phyloP scores from a whole-genome alignment of 768 basidiomycete genomes.

The Hygrocybe punicea region DNA sequence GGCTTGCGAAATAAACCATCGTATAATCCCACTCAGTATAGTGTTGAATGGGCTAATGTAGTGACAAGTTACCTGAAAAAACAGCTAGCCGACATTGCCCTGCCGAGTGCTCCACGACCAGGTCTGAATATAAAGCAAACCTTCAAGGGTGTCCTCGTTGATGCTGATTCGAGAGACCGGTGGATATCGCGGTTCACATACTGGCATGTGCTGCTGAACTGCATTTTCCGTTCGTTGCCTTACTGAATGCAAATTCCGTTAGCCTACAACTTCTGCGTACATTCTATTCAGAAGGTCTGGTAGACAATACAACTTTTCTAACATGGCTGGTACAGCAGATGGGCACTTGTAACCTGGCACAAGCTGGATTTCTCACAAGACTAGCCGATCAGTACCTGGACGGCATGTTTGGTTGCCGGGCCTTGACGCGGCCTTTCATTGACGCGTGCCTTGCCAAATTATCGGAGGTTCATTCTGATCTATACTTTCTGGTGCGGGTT shows the following conservation, averaged over 20 bases:
- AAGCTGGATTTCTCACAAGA: slow-evolving; percentile 70
- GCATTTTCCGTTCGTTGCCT: neutral
- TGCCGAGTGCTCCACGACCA: slow-evolving; percentile 74
- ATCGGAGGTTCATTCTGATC: slow-evolving; percentile 48
- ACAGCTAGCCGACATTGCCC: slow-evolving; percentile 70
- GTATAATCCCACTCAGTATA: slow-evolving; percentile 82
- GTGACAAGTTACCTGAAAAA: slow-evolving; percentile 82
- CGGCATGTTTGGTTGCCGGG: slow-evolving; percentile 62
- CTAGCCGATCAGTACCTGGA: slow-evolving; percentile 79
- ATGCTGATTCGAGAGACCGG: slow-evolving; percentile 61
- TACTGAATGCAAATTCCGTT: neutral
- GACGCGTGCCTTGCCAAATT: slow-evolving; percentile 69
- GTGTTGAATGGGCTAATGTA: slow-evolving; percentile 79
- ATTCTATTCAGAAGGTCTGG: slow-evolving; percentile 77
- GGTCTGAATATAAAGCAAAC: slow-evolving; percentile 79
- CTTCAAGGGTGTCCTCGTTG: slow-evolving; percentile 77
- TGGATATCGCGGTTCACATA: slow-evolving; percentile 82
- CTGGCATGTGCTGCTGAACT: slow-evolving; percentile 45
- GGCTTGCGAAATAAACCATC: slow-evolving; percentile 72
- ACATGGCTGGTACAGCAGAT: slow-evolving; percentile 78
- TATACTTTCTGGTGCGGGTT: neutral
- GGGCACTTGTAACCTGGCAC: slow-evolving; percentile 73
- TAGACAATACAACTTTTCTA: slow-evolving; percentile 75
- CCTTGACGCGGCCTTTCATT: slow-evolving; percentile 63
- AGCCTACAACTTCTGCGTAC: slow-evolving; percentile 70